phyloP scores from a whole-genome alignment of 2,329 filamentous ascomycete genomes.

The Venturia aucupariae region DNA sequence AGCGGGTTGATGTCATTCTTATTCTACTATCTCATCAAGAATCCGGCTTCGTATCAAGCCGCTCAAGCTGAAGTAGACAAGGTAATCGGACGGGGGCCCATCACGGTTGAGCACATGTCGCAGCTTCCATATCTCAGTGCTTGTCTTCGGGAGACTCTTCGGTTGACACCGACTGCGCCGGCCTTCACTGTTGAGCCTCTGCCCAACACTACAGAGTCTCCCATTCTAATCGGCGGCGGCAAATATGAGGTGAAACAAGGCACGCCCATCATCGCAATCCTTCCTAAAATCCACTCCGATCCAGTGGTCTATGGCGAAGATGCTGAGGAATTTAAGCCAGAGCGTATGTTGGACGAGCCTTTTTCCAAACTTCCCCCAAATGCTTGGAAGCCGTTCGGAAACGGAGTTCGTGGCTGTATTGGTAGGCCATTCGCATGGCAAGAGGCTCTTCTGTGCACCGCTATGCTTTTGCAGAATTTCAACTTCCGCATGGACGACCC shows the following conservation, averaged over 20 bases:
- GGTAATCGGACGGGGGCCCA: conserved; percentile 38
- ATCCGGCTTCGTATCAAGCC: conserved; percentile 38
- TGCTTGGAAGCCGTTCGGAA: conserved; percentile 46
- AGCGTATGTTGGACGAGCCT: conserved; percentile 38
- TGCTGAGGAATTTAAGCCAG: conserved; percentile 35
- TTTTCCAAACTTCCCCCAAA: conserved; percentile 31
- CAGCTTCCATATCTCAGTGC: conserved; percentile 47
- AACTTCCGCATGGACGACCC: conserved; percentile 35
- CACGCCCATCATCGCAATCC: conserved; percentile 23
- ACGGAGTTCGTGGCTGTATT: conserved; percentile 44
- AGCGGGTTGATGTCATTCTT: conserved; percentile 19
- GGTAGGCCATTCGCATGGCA: conserved; percentile 48
- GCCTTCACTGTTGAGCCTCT: conserved; percentile 35
- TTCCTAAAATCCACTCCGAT: conserved; percentile 31
- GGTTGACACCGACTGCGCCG: conserved; percentile 46
- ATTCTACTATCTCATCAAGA: conserved; percentile 26
- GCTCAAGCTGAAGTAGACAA: conserved; percentile 47
- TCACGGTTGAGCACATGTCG: conserved; percentile 40
- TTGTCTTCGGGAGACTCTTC: conserved; percentile 31
- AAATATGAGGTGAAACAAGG: conserved; percentile 30
- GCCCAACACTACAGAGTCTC: conserved; percentile 2
- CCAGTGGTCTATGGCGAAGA: conserved; percentile 36
- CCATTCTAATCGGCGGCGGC: conserved; percentile 23
- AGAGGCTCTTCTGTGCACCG: conserved; percentile 38
- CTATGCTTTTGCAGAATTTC: conserved; percentile 37